phyloP scores from a whole-genome alignment of 495 filamentous ascomycete genomes.

The Neurospora hispaniola region DNA sequence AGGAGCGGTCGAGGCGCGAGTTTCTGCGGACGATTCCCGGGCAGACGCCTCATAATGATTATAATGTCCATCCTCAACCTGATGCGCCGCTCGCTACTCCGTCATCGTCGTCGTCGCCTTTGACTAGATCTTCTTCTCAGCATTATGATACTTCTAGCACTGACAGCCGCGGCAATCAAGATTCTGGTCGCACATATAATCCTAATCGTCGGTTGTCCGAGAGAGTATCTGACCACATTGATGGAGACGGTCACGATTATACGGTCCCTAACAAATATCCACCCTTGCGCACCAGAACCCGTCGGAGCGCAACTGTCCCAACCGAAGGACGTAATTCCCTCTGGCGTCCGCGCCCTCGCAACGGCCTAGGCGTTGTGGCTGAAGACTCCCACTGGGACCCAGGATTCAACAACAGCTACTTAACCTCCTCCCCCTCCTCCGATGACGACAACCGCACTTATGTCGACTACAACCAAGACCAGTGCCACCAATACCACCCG shows the following conservation, averaged over 20 bases:
- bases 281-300: neutral
- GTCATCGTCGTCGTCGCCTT: neutral
- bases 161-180: neutral
- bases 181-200: neutral
- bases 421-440: too few relatives aligned
- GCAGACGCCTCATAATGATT: neutral
- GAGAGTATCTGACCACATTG: neutral
- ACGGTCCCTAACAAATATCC: neutral
- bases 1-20: neutral
- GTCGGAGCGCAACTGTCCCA: neutral
- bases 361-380: neutral
- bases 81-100: neutral
- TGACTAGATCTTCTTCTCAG: neutral
- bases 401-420: neutral
- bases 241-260: neutral
- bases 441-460: neutral
- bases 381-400: neutral
- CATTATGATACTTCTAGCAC: neutral
- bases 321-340: neutral
- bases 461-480: neutral
- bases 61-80: neutral
- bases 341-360: neutral
- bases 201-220: neutral
- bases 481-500: neutral
- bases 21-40: neutral